A percentile compares a stretch with the other conserved stretches of the same genome.
These are phyloP conservation scores for Globisporangium rhizosaccharum DNA, from an alignment of 352 stramenopile genomes.

Conservation along the genomic window DNA sequence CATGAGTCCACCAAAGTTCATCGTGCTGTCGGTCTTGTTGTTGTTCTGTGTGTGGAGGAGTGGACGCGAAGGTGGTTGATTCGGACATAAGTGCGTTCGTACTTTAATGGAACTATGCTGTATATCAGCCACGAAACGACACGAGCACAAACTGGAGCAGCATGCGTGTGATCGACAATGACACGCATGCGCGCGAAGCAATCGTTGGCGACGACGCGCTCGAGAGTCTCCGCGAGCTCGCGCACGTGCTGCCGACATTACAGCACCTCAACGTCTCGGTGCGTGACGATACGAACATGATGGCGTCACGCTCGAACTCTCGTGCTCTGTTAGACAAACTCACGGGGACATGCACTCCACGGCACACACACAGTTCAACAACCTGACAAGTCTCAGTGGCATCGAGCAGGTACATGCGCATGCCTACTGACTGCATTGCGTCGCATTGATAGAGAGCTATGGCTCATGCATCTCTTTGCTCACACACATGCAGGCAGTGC, in stretches of 20 bases:
- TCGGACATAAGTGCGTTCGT: neutral
- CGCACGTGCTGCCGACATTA: constrained; percentile 11
- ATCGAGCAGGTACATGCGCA: constrained; percentile 33
- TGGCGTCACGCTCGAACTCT: neutral
- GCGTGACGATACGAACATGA: neutral
- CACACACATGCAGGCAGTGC: constrained; percentile 17
- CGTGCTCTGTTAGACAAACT: neutral
- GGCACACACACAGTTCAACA: constrained; percentile 53
- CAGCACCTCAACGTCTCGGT: constrained; percentile 67
- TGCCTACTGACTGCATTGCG: too few species aligned
- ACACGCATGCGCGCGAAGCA: constrained; percentile 18
- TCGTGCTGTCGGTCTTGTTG: constrained; percentile 16
- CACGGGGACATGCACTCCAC: neutral
- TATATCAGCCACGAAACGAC: neutral
- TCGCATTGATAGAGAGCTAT: neutral
- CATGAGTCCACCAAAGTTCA: constrained; percentile 82
- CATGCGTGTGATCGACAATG: constrained; percentile 38
- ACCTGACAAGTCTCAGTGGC: constrained; percentile 26
- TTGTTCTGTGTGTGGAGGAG: neutral
- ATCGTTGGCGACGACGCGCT: constrained; percentile 57
- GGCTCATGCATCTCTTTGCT: neutral
- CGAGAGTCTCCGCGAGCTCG: constrained; percentile 20
- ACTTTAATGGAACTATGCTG: neutral
- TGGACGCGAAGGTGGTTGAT: neutral
- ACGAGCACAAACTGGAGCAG: neutral